These are phyloP conservation scores for Pyrenophora teres DNA, from an alignment of 2,329 filamentous ascomycete genomes.

Conservation along the genomic window DNA sequence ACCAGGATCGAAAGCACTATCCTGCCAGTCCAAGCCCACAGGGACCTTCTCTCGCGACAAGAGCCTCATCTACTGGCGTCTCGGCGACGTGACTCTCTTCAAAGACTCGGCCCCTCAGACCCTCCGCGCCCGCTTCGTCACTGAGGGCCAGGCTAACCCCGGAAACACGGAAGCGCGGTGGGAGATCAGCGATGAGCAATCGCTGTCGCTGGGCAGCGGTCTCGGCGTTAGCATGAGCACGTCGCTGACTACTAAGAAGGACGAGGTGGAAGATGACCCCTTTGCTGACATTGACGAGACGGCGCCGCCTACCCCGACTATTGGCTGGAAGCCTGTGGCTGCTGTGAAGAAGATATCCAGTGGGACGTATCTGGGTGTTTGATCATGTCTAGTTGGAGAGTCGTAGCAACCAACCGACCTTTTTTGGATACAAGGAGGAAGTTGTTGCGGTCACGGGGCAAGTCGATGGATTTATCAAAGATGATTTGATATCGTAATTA, in stretches of 20 bases:
- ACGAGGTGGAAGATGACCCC: conserved; percentile 62
- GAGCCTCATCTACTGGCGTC: conserved; percentile 77
- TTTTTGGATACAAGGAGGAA: too few relatives aligned
- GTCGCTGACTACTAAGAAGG: conserved; percentile 48
- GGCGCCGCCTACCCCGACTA: conserved; percentile 28
- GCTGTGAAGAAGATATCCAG: conserved; percentile 46
- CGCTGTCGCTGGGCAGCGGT: conserved; percentile 60
- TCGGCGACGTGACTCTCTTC: conserved; percentile 72
- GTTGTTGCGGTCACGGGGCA: too few relatives aligned
- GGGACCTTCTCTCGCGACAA: conserved; percentile 81
- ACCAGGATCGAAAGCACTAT: conserved; percentile 62
- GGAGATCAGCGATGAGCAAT: conserved; percentile 65
- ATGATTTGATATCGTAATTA: too few relatives aligned
- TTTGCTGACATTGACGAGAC: conserved; percentile 68
- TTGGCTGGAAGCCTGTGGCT: conserved; percentile 41
- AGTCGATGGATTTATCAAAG: too few relatives aligned
- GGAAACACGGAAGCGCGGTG: conserved; percentile 83
- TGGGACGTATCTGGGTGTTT: conserved; percentile 46
- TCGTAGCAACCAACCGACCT: too few relatives aligned
- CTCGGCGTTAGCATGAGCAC: conserved; percentile 60
- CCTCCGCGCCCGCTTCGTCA: conserved; percentile 81
- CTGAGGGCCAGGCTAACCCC: conserved; percentile 71
- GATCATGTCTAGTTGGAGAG: neutral
- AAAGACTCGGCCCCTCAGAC: conserved; percentile 67
- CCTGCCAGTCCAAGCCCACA: conserved; percentile 76